These are phyloP conservation scores for Euphrasia arctica DNA, from an alignment of 305 asterid species.

Conservation along the genomic window DNA sequence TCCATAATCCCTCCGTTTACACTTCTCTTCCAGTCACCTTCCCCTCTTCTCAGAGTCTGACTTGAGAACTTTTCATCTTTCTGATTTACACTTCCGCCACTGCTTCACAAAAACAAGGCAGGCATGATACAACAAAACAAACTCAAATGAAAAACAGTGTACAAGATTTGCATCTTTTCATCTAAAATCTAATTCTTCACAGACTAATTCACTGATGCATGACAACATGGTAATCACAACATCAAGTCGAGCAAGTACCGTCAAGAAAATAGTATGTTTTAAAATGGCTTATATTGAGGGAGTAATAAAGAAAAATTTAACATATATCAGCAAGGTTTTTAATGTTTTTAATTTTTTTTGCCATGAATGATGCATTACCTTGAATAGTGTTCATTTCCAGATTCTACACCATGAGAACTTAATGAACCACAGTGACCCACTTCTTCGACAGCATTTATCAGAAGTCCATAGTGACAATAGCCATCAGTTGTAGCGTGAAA, in stretches of 20 bases:
- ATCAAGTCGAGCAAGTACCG: no score
- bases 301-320: no score
- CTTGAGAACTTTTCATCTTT: slow-evolving; percentile 53
- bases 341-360: neutral
- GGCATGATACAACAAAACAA: slow-evolving; percentile 5
- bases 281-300: no score
- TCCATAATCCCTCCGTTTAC: slow-evolving; percentile 65
- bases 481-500: slow-evolving; percentile 70
- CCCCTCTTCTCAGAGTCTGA: slow-evolving; percentile 40
- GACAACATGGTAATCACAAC: no score
- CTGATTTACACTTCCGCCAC: slow-evolving; percentile 32
- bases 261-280: no score
- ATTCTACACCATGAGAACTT: slow-evolving; percentile 45
- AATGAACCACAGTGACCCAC: slow-evolving; percentile 37
- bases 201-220: no score
- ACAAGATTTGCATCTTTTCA: neutral
- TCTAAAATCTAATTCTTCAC: neutral
- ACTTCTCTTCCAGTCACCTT: slow-evolving; percentile 46
- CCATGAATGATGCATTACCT: slow-evolving; percentile 44
- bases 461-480: slow-evolving; percentile 76
- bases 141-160: neutral
- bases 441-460: slow-evolving; percentile 62
- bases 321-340: no score
- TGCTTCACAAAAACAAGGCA: slow-evolving; percentile 29
- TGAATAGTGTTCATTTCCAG: slow-evolving; percentile 45